These are phyloP conservation scores for Gnomoniopsis sp. DNA, from an alignment of 2,329 filamentous ascomycete genomes.

Conservation along the genomic window DNA sequence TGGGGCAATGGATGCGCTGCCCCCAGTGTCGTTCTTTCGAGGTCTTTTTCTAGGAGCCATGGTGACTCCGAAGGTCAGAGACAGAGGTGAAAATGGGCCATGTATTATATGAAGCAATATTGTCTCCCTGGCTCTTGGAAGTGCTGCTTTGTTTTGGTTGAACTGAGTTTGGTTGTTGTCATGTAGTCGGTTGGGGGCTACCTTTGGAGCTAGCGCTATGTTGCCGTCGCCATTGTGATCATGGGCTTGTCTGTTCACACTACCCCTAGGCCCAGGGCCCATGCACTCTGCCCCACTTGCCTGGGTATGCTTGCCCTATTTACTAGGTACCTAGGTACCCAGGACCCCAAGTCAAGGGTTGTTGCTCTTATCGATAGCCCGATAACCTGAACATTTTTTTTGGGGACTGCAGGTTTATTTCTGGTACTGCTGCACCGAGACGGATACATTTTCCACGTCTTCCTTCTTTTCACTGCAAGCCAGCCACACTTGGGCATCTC, in stretches of 20 bases:
- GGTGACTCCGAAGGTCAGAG: constrained; percentile 12
- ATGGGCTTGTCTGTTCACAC: too few relatives aligned
- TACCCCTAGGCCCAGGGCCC: not conserved
- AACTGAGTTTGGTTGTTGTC: not conserved
- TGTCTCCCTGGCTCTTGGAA: not conserved
- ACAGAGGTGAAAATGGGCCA: not conserved
- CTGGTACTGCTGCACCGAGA: too few relatives aligned
- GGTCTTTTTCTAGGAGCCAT: constrained; percentile 42
- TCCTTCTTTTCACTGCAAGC: not conserved
- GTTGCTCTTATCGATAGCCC: constrained; percentile 22
- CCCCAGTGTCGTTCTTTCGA: constrained; percentile 31
- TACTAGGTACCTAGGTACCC: too few relatives aligned
- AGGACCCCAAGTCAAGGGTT: too few relatives aligned
- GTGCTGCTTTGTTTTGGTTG: not conserved
- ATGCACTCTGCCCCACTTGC: not conserved
- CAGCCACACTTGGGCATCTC: not conserved
- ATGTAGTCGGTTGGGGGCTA: not conserved
- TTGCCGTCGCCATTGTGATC: too few relatives aligned
- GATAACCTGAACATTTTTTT: constrained; percentile 9
- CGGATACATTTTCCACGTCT: not conserved
- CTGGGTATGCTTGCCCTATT: not conserved
- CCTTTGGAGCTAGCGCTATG: not conserved
- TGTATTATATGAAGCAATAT: not conserved
- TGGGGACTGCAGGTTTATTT: not conserved
- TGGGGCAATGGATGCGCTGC: constrained; percentile 16